These are phyloP conservation scores for Metschnikowia gelsemii DNA, from an alignment of 805 yeast genomes.

Conservation along the genomic window DNA sequence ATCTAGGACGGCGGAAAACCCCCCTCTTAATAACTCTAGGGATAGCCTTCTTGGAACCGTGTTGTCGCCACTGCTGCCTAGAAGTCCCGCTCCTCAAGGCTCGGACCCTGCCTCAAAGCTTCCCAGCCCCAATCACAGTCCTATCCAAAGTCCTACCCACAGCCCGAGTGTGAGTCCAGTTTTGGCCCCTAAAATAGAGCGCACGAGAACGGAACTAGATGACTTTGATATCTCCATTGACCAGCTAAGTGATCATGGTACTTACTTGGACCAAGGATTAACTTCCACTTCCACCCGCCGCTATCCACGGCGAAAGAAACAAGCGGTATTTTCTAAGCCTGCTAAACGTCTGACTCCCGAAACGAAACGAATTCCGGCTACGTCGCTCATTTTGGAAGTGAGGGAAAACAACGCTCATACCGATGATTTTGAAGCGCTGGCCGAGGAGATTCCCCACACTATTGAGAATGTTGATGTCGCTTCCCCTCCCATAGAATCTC, in stretches of 20 bases:
- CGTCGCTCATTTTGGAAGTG: slow-evolving; percentile 11
- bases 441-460: neutral
- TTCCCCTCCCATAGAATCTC: neutral
- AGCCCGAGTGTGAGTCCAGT: too few species aligned
- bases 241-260: slow-evolving; percentile 12
- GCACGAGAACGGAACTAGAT: slow-evolving; percentile 9
- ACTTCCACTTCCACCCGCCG: too few species aligned
- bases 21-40: neutral
- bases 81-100: neutral
- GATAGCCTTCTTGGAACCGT: neutral
- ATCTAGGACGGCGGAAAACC: neutral
- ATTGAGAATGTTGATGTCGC: too few species aligned
- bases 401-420: neutral
- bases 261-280: neutral
- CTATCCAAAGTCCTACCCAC: too few species aligned
- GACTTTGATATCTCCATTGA: slow-evolving; percentile 21
- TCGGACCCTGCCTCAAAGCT: too few species aligned
- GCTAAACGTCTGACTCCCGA: too few species aligned
- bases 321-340: slow-evolving; percentile 3
- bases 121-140: too few species aligned
- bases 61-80: slow-evolving; percentile 2
- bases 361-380: neutral
- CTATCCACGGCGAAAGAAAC: slow-evolving; percentile 10
- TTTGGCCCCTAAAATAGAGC: neutral
- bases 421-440: neutral